Percentiles rank a stretch among this genome's conserved stretches.
phyloP scores from a whole-genome alignment of 148 eudicot species.

The Camellia granthamiana region DNA sequence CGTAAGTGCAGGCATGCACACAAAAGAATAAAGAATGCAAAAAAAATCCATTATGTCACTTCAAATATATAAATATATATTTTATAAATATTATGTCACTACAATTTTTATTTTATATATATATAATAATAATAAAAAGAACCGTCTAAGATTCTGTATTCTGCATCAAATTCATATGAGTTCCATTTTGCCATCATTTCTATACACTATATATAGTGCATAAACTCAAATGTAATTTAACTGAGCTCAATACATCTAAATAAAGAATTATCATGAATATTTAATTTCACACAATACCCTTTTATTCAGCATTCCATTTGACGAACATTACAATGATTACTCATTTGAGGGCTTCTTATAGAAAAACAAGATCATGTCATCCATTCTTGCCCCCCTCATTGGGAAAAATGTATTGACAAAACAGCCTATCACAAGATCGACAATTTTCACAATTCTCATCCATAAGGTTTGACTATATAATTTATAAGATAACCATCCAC shows the following conservation, averaged over 20 bases:
- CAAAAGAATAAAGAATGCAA: no score
- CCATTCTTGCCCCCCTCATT: not conserved
- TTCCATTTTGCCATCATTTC: not conserved
- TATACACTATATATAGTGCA: not conserved
- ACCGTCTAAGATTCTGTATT: no score
- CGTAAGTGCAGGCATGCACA: no score
- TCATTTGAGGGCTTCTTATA: not conserved
- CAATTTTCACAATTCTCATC: not conserved
- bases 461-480: not conserved
- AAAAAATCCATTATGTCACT: no score
- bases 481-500: not conserved
- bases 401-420: not conserved
- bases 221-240: not conserved
- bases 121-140: no score
- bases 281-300: not conserved
- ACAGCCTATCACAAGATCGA: not conserved
- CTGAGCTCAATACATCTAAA: not conserved
- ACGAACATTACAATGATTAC: not conserved
- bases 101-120: no score
- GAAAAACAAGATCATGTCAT: constrained; percentile 4
- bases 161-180: not conserved
- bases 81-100: no score
- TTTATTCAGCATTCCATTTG: not conserved
- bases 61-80: no score
- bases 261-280: not conserved